Conservation (phyloP, 306 rosid species). For the Nissolia schottii region DNA sequence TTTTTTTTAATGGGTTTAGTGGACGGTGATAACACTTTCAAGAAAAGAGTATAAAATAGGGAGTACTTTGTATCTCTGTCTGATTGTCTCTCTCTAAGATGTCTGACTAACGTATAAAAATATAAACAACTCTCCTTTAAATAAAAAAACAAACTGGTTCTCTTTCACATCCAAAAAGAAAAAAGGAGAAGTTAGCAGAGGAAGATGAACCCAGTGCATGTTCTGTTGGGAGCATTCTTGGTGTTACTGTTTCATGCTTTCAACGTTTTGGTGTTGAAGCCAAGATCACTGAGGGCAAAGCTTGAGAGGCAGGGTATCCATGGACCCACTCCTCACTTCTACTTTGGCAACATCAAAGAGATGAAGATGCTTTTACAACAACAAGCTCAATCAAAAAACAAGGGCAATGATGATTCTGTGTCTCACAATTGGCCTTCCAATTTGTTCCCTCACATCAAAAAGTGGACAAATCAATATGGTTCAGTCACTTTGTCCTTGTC, state of each 20-base stretch:
- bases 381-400: not conserved
- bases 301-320: constrained; percentile 58
- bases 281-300: constrained; percentile 46
- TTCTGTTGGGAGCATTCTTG: constrained; percentile 31
- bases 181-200: not conserved
- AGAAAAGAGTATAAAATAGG: too few relatives aligned
- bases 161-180: not conserved
- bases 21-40: too few relatives aligned
- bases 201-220: constrained; percentile 1
- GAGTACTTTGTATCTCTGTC: too few relatives aligned
- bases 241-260: constrained; percentile 12
- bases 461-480: too few relatives aligned
- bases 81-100: too few relatives aligned
- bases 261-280: constrained; percentile 32
- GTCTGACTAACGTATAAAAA: too few relatives aligned
- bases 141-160: too few relatives aligned
- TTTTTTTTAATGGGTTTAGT: too few relatives aligned
- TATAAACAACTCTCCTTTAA: too few relatives aligned
- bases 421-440: constrained; percentile 50
- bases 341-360: constrained; percentile 54
- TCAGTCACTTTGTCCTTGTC: too few relatives aligned
- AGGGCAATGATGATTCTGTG: constrained; percentile 1
- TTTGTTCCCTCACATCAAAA: too few relatives aligned
- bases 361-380: constrained; percentile 36
- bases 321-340: constrained; percentile 59